Conservation (phyloP, 257 asterid species). For the Mitragyna speciosa region DNA sequence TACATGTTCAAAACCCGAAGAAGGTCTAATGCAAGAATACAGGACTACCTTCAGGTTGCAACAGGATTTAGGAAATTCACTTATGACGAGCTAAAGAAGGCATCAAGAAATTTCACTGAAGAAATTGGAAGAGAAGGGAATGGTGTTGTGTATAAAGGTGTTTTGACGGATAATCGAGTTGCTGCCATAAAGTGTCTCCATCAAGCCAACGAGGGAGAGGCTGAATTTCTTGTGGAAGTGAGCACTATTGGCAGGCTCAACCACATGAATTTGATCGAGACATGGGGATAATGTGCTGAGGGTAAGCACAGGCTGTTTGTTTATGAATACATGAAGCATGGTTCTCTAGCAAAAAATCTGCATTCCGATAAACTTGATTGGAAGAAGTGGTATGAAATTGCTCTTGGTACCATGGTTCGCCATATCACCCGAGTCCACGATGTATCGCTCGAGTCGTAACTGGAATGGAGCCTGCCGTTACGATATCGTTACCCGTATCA, state of each 20-base stretch:
- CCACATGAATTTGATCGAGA: slow-evolving; percentile 36
- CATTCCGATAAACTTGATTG: slow-evolving; percentile 30
- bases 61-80: slow-evolving; percentile 39
- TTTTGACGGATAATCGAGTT: slow-evolving; percentile 27
- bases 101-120: slow-evolving; percentile 32
- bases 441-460: too few relatives aligned
- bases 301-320: slow-evolving; percentile 37
- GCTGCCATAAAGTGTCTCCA: slow-evolving; percentile 35
- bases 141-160: slow-evolving; percentile 42
- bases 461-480: too few relatives aligned
- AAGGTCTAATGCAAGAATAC: not conserved
- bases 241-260: slow-evolving; percentile 32
- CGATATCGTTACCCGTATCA: too few relatives aligned
- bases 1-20: not conserved
- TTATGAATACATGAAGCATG: slow-evolving; percentile 40
- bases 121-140: slow-evolving; percentile 45
- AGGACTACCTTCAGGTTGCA: slow-evolving; percentile 27
- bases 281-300: slow-evolving; percentile 38
- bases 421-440: too few relatives aligned
- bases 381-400: slow-evolving; percentile 36
- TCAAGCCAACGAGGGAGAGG: slow-evolving; percentile 39
- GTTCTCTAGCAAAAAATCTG: slow-evolving; percentile 32
- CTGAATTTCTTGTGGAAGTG: slow-evolving; percentile 28
- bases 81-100: slow-evolving; percentile 39
- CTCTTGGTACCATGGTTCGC: too few relatives aligned